Conservation (phyloP, 176 grass and related monocot species). For the Themeda triandra region DNA sequence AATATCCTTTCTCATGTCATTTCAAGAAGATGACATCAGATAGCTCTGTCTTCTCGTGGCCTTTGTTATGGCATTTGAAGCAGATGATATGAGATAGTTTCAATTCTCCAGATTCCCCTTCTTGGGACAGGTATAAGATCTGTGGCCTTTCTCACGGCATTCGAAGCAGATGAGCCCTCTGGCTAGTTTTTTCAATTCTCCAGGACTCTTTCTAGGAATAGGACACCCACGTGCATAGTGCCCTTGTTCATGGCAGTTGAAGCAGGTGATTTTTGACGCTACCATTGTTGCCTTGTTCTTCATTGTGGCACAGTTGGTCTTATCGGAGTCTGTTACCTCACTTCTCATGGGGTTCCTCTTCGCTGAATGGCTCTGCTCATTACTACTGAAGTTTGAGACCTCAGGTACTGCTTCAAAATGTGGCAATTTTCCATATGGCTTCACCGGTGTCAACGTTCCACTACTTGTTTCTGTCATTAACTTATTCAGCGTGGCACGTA, state of each 20-base stretch:
- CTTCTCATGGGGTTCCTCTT: background rate
- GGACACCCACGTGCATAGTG: background rate
- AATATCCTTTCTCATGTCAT: background rate
- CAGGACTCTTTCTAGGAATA: background rate
- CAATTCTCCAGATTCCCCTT: background rate
- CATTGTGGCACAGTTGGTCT: background rate
- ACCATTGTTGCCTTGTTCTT: background rate
- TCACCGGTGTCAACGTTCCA: background rate
- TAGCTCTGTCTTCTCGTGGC: background rate
- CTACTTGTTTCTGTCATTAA: background rate
- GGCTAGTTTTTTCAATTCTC: background rate
- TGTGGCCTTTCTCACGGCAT: slow-evolving; percentile 4
- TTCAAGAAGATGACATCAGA: background rate
- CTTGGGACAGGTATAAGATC: background rate
- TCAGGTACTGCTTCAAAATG: background rate
- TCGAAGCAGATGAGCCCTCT: background rate
- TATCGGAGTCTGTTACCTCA: background rate
- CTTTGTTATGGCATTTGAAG: slow-evolving; percentile 2
- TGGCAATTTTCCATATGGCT: background rate
- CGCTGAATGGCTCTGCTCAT: background rate
- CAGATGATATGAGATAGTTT: background rate
- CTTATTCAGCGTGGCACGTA: background rate
- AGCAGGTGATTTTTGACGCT: background rate
- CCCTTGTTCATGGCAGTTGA: background rate
- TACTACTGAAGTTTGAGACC: background rate